Percentiles rank a stretch among this genome's conserved stretches.
Evolutionary conservation across 1,139 yeast genomes (phyloP).

Genomic region (Candida tunisiensis): DNA sequence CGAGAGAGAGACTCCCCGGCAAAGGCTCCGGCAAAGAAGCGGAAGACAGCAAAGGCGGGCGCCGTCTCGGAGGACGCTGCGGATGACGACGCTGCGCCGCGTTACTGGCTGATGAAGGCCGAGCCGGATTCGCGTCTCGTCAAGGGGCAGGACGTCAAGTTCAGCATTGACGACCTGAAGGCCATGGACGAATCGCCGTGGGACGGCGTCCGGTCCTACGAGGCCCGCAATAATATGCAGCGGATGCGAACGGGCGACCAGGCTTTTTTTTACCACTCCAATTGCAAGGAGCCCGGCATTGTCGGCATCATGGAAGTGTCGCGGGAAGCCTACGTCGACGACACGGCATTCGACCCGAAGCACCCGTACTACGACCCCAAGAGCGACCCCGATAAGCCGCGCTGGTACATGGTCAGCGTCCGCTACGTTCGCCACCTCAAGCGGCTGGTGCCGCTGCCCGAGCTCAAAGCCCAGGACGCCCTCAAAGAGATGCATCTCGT

Average conservation of each 20-base stretch:
- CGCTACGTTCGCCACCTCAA: conserved; percentile 24
- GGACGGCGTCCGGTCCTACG: conserved; percentile 42
- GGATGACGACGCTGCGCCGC: no score
- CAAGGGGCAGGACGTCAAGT: conserved; percentile 30
- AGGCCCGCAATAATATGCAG: conserved; percentile 32
- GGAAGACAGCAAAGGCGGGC: no score
- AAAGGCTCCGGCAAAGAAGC: no score
- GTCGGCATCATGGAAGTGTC: conserved; percentile 28
- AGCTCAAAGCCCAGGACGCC: conserved; percentile 16
- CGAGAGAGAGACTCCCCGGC: no score
- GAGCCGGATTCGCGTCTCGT: conserved; percentile 34
- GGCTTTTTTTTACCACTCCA: conserved; percentile 35
- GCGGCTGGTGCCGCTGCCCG: conserved; percentile 23
- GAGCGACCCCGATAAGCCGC: conserved; percentile 23
- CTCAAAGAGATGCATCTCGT: conserved; percentile 27
- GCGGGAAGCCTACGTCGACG: conserved; percentile 27
- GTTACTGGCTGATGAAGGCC: conserved; percentile 34
- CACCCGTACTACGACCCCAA: conserved; percentile 32
- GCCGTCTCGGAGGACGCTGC: no score
- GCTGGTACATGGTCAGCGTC: conserved; percentile 40
- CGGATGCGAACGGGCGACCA: conserved; percentile 28
- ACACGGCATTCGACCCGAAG: conserved; percentile 21
- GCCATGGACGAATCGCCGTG: conserved; percentile 25
- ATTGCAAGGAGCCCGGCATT: conserved; percentile 33
- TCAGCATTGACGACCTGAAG: conserved; percentile 27